Conservation (phyloP, 2,329 filamentous ascomycete genomes). For the Colletotrichum limetticola region DNA sequence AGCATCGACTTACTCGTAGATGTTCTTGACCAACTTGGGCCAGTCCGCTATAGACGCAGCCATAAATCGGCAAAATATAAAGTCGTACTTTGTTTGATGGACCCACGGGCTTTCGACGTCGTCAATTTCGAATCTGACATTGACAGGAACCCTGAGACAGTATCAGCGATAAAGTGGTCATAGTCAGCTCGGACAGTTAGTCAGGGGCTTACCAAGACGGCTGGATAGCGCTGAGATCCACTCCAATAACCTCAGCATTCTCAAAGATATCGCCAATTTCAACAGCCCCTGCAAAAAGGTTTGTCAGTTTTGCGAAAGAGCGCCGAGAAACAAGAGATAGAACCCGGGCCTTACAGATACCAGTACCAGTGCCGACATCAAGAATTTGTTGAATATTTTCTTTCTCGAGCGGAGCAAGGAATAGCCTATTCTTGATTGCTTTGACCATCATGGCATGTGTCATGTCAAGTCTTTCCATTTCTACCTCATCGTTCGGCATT, state of each 20-base stretch:
- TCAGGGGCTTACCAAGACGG: constrained; percentile 46
- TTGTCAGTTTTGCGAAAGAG: neutral
- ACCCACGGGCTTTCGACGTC: constrained; percentile 58
- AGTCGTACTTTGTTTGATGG: constrained; percentile 1
- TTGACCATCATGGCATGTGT: neutral
- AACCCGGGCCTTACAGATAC: constrained; percentile 53
- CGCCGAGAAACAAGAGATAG: neutral
- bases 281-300: constrained; percentile 57
- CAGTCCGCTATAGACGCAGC: constrained; percentile 33
- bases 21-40: neutral
- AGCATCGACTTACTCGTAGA: constrained; percentile 8
- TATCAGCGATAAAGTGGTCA: neutral
- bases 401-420: neutral
- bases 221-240: constrained; percentile 75
- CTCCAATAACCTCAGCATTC: constrained; percentile 66
- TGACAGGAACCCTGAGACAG: constrained; percentile 70
- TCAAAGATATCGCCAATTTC: constrained; percentile 73
- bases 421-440: neutral
- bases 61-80: constrained; percentile 40
- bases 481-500: neutral
- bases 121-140: constrained; percentile 79
- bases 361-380: constrained; percentile 55
- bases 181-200: neutral
- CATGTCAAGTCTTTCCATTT: neutral
- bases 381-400: constrained; percentile 30